Evolutionary conservation across 1,139 yeast species (phyloP).

Genomic region (Citeromyces hawaiiensis): DNA sequence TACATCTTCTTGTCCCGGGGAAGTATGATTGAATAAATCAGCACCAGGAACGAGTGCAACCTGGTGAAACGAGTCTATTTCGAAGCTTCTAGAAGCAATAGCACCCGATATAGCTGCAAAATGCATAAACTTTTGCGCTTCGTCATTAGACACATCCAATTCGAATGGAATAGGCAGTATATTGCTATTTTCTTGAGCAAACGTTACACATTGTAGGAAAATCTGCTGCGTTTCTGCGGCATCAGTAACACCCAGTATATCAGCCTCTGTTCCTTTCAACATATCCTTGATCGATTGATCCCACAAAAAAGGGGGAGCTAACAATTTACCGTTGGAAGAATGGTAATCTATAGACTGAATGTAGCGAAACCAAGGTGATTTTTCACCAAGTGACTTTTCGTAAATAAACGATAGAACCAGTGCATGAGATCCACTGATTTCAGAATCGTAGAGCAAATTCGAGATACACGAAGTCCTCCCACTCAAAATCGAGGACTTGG

Average conservation of each 20-base stretch:
- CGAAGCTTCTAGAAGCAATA: conserved; percentile 69
- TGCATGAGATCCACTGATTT: conserved; percentile 51
- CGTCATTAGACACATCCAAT: conserved; percentile 15
- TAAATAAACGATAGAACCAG: conserved; percentile 59
- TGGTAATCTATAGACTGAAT: conserved; percentile 37
- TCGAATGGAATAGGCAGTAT: conserved; percentile 26
- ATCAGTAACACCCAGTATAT: conserved; percentile 48
- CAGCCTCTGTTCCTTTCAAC: conserved; percentile 57
- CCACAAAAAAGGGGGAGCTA: conserved; percentile 61
- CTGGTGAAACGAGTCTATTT: conserved; percentile 62
- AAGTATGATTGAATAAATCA: conserved; percentile 71
- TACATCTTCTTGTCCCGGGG: conserved; percentile 40
- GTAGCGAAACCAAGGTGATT: conserved; percentile 71
- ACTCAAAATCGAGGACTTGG: conserved; percentile 40
- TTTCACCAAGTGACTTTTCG: conserved; percentile 36
- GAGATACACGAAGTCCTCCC: conserved; percentile 52
- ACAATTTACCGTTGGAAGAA: conserved; percentile 17
- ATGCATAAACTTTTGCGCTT: conserved; percentile 13
- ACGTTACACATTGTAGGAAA: conserved; percentile 34
- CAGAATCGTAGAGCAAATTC: conserved; percentile 49
- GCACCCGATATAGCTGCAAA: conserved; percentile 44
- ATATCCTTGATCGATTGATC: conserved; percentile 27
- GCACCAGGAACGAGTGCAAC: conserved; percentile 84
- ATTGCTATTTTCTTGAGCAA: conserved; percentile 24
- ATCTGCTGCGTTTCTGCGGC: conserved; percentile 40